Base-by-base conservation (phyloP, 768 basidiomycete species). In the Termitomyces titanicus region DNA sequence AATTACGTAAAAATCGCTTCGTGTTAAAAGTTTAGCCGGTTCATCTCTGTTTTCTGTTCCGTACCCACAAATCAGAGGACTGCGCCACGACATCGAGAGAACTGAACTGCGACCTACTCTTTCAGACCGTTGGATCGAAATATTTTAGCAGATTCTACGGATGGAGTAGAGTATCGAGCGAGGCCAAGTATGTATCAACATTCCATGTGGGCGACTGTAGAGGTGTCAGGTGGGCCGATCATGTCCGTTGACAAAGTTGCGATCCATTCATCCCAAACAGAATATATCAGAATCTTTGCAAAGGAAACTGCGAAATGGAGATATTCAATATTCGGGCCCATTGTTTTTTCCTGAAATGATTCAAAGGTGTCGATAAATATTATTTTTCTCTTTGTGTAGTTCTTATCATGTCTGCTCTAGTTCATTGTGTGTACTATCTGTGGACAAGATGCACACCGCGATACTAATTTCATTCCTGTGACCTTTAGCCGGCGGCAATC, bases 211-310 rank as follows among this genome's bases (percentile, higher is more conserved):
- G 38, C 13, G 39, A 40, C 20, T 39, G 38, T 39, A 25, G 20
- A 43, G 17, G n/a, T n/a, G n/a, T n/a, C 17, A 34, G 33, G 44
- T 46, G 33, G 18, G 44, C 43, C 45, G 37, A 47, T 47, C 53
- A 47, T 40, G 38, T 31, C 35, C 46, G 46, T 54, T 42, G 17
- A 54, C 53, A 54, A 54, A 47, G 45, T 42, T 54, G 38, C 24
- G 42, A 43, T 44, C 12, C 35, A 18, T 35, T 51, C 48, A 39
- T 40, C 51, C 24, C n/a, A 34, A 37, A 31, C 3, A 33, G 51
- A 38, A 20, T 20, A 38, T 17, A 54, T 40, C 38, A 42, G 37
- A 47, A 48, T 55, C 54, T 55, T 55, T 55, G 54, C 31, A 55
- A n/a, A 40, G 31, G 25, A 20, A 44, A 35, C 9, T 15, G 15